These are phyloP conservation scores for Tetrahymena elliotti DNA, from an alignment of 73 alveolate genomes.

Conservation along the genomic window DNA sequence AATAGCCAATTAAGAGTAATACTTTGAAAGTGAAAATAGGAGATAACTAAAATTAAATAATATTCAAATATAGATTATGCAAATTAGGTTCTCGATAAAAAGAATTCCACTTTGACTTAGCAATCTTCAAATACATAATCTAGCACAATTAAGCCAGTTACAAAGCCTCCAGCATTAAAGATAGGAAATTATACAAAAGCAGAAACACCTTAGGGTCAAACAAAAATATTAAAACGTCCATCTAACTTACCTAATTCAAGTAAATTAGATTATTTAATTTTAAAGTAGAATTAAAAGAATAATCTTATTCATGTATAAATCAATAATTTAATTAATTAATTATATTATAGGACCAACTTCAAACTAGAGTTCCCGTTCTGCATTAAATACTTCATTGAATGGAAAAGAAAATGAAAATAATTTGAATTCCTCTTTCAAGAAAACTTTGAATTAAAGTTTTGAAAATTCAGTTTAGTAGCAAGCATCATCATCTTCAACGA, in stretches of 20 bases:
- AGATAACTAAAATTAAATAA: neutral
- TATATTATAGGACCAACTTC: neutral
- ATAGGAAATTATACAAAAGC: neutral
- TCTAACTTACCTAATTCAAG: neutral
- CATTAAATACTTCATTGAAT: neutral
- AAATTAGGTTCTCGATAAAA: neutral
- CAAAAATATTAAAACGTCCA: neutral
- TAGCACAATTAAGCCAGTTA: neutral
- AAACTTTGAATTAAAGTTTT: neutral
- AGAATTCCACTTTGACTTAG: neutral
- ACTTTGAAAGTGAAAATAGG: neutral
- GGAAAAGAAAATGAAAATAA: neutral
- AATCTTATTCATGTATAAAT: no score
- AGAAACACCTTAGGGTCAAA: neutral
- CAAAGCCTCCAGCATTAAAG: neutral
- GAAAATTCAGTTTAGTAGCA: neutral
- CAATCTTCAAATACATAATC: neutral
- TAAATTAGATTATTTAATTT: neutral
- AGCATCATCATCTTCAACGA: neutral
- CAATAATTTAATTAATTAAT: no score
- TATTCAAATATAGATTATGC: neutral
- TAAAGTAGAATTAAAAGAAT: neutral
- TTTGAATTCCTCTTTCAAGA: neutral
- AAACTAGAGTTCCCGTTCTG: neutral
- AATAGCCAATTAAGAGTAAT: neutral